Percentiles rank a stretch among this genome's conserved stretches.
phyloP scores from a whole-genome alignment of 2,329 filamentous ascomycete species.

The Xylariaceae sp. region DNA sequence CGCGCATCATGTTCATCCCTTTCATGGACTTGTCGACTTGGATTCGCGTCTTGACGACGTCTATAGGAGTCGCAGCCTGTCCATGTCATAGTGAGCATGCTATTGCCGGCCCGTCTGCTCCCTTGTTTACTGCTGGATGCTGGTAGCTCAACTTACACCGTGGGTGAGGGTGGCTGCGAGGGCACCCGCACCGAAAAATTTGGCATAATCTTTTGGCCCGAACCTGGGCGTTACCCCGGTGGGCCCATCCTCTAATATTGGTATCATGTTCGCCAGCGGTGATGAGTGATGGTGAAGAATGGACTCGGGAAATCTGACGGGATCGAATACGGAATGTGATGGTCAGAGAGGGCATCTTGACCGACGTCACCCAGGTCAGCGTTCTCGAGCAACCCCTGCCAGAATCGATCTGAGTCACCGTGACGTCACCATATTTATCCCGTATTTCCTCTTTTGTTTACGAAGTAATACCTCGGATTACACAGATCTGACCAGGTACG shows the following conservation, averaged over 20 bases:
- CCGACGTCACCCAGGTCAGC: background rate
- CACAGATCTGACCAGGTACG: too few species aligned
- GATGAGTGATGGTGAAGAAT: background rate
- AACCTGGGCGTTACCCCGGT: slow-evolving; percentile 36
- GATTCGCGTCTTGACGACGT: slow-evolving; percentile 85
- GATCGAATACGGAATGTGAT: background rate
- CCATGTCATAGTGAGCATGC: background rate
- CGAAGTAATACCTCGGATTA: background rate
- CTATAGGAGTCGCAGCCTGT: slow-evolving; percentile 49
- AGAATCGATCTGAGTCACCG: background rate
- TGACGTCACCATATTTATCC: background rate
- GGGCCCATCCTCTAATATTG: slow-evolving; percentile 1
- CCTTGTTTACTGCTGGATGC: background rate
- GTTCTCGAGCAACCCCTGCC: background rate
- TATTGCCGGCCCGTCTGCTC: background rate
- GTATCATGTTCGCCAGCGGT: slow-evolving; percentile 17
- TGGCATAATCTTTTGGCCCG: slow-evolving; percentile 41
- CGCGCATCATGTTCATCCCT: slow-evolving; percentile 75
- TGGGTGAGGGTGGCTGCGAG: slow-evolving; percentile 49
- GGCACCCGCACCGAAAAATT: slow-evolving; percentile 50
- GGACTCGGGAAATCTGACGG: background rate
- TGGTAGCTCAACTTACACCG: slow-evolving; percentile 36
- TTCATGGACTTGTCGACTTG: slow-evolving; percentile 84
- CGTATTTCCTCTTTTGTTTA: background rate
- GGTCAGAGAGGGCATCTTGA: background rate